Base-by-base conservation (phyloP, 2,329 filamentous ascomycete species). In the Fusarium sp. region DNA sequence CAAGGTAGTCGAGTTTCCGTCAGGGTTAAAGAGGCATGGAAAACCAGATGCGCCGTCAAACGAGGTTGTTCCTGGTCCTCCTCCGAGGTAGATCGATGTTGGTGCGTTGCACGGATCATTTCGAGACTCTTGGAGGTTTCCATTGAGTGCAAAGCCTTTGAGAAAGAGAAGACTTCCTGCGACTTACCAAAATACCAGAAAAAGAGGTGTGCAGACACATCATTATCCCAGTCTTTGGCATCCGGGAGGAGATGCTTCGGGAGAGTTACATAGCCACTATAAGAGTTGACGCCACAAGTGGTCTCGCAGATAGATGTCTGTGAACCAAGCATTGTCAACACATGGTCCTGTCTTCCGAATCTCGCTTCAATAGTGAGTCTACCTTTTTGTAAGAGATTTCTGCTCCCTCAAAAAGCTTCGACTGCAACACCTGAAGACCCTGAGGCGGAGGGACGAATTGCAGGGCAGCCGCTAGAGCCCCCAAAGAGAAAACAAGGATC, bases 31-130 rank as follows among this genome's bases (percentile, higher is more conserved):
- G 68, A 85, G 79, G 77, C 84, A 89, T 20, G 84, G 85, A 16
- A 90, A 90, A 63, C 85, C 82, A 72, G 91, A 91, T 54, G 91
- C 82, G 27, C 88, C 89, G 54, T 90, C 85, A 84, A 92, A 87
- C 27, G 89, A 91, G 74, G 88, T 89, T 58, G 85, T 84, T 6
- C 91, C 91, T 0, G 91, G 91, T 2, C 91, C 91, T 57, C 91
- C 91, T 78, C 91, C 91, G 66, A 92, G 83, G 86, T 89, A 92
- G 78, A 92, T 88, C 86, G 84, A 73, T 2, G 76, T 79, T 0
- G 74, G 73, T 1, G 76, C 79, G 20, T 63, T 75, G 1, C 56
- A 57, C 1, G 78, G 65, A 6, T 78, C 63, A 8, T 83, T 79
- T 10, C 84, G 81, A 0, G 83, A 82, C 33, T 81, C 83, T 79